These are phyloP conservation scores for bread wheat (Triticum aestivum) DNA, from an alignment of 176 grass and related monocot species.

Conservation along the genomic window DNA sequence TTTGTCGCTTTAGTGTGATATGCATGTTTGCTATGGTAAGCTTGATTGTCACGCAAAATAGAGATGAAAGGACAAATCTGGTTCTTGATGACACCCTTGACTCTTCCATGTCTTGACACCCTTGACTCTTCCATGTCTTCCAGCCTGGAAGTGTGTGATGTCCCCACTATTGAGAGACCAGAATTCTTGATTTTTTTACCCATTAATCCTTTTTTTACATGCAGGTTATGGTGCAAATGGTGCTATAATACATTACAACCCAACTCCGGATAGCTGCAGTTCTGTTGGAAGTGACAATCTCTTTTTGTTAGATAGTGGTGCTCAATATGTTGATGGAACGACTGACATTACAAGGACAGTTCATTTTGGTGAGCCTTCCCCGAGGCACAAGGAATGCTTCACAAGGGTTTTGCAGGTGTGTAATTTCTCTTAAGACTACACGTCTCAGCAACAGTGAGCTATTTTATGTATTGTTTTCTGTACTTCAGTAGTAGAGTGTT, in stretches of 20 bases:
- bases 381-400: conserved; percentile 85
- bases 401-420: conserved; percentile 93
- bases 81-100: background rate
- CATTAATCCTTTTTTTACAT: conserved; percentile 18
- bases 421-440: conserved; percentile 14
- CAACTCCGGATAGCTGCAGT: conserved; percentile 68
- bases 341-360: conserved; percentile 98
- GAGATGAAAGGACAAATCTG: background rate
- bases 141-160: background rate
- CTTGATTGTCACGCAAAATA: background rate
- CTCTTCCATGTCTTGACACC: background rate
- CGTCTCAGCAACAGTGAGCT: conserved; percentile 9
- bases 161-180: background rate
- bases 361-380: conserved; percentile 89
- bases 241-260: conserved; percentile 92
- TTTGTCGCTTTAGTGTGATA: background rate
- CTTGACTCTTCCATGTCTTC: background rate
- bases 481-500: background rate
- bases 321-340: conserved; percentile 92
- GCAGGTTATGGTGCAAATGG: conserved; percentile 98
- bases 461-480: background rate
- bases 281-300: conserved; percentile 70
- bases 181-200: conserved; percentile 13
- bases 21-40: background rate
- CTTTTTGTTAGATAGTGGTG: conserved; percentile 98